Base-by-base conservation (phyloP, 2,329 filamentous ascomycete genomes). In the Pseudopithomyces maydicus region DNA sequence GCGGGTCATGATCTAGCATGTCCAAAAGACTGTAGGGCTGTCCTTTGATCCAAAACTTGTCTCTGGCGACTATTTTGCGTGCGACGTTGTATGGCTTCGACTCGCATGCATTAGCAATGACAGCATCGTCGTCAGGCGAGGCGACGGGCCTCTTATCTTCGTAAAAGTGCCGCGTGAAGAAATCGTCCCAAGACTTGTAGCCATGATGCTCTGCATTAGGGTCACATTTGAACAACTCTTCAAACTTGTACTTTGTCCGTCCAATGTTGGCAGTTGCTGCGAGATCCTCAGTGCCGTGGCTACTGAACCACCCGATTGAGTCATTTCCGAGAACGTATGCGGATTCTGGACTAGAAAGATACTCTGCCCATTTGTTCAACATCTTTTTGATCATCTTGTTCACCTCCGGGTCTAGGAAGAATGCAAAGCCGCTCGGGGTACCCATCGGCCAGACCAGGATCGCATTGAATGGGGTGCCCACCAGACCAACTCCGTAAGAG, bases 181-280 rank as follows among this genome's bases (percentile, higher is more conserved):
- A 91, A 66, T 85, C 78, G 56, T 91, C 88, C 88, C 88, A 90
- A 0, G 85, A 89, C 54, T 79, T 83, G 77, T 79, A 90, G 17
- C 88, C 88, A 59, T 84, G 80, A 67, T 87, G 70, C 61, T 82
- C 74, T 5, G 79, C 78, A 0, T 68, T 73, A 0, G 85, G 81
- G 41, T 89, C 83, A 68, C 87, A 90, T 17, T 82, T 62, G 70
- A 84, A 90, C 66, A 88, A 79, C 17, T 88, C 80, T 55, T 88
- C 81, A 57, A 88, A 88, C 46, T 73, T 79, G 66, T 80, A 61
- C 8, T 43, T 51, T 1, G 60, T 65, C 17, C 64, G 41, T 11
- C 63, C 63, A 14, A 65, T 45, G 12, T 65, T 67, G 3, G 63
- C 65, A 2, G 59, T 65, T 2, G 60, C 42, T 3, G 60, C 56